These are phyloP conservation scores for Myriosclerotinia scirpicola DNA, from an alignment of 2,329 filamentous ascomycete species.

Conservation along the genomic window DNA sequence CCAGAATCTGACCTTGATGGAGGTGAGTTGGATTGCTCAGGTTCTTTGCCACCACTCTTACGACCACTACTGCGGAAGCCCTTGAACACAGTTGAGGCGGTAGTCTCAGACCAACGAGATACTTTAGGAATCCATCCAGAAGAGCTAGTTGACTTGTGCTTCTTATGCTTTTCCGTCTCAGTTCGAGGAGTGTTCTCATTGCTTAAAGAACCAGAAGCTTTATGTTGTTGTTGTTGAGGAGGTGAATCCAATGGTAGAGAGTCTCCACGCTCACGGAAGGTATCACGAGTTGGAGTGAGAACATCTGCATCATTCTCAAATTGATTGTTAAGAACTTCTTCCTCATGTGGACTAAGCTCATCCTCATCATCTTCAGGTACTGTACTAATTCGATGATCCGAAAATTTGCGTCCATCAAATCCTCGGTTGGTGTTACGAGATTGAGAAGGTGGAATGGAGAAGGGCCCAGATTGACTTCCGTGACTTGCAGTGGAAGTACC, in stretches of 20 bases:
- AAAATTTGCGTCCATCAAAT: constrained; percentile 52
- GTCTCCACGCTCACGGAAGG: constrained; percentile 52
- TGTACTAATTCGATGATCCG: constrained; percentile 84
- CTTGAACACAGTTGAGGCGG: constrained; percentile 79
- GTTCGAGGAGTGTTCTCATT: constrained; percentile 74
- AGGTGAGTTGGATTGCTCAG: constrained; percentile 33
- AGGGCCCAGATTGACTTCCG: constrained; percentile 72
- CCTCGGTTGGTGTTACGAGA: constrained; percentile 46
- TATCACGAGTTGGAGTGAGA: constrained; percentile 60
- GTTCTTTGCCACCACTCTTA: constrained; percentile 53
- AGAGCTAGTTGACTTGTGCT: constrained; percentile 83
- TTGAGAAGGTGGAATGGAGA: constrained; percentile 57
- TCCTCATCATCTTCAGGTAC: constrained; percentile 84
- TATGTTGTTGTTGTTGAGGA: constrained; percentile 48
- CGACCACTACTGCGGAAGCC: constrained; percentile 68
- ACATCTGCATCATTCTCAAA: constrained; percentile 60
- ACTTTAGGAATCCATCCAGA: constrained; percentile 84
- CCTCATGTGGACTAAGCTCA: constrained; percentile 46
- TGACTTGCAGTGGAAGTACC: constrained; percentile 72
- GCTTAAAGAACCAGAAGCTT: constrained; percentile 52
- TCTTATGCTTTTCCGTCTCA: constrained; percentile 68
- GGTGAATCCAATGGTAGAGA: constrained; percentile 59
- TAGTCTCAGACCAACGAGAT: constrained; percentile 96
- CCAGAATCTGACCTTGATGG: constrained; percentile 79
- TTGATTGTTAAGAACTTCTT: constrained; percentile 52